Conservation (phyloP, 2,329 filamentous ascomycete genomes). For the Ilyonectria robusta region DNA sequence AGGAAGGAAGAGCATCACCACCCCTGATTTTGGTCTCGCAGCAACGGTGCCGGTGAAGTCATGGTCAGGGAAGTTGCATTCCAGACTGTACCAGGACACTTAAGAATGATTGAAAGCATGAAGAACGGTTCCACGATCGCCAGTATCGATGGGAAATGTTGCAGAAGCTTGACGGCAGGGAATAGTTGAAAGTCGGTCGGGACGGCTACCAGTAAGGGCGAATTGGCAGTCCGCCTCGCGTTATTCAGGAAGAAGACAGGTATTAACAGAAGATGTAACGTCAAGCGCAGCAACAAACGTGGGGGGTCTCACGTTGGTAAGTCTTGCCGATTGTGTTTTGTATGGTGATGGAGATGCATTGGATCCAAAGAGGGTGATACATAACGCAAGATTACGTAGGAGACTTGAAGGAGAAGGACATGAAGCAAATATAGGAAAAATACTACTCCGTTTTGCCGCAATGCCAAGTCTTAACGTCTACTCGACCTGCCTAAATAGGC, state of each 20-base stretch:
- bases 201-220: background rate
- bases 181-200: too few relatives aligned
- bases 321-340: background rate
- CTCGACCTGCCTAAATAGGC: slow-evolving; percentile 1
- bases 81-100: too few relatives aligned
- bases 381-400: background rate
- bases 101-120: too few relatives aligned
- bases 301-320: background rate
- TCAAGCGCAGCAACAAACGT: background rate
- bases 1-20: too few relatives aligned
- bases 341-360: background rate
- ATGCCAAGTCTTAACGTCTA: slow-evolving; percentile 2
- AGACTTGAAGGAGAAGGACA: background rate
- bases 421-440: background rate
- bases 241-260: background rate
- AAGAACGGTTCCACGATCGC: too few relatives aligned
- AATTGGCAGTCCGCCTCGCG: background rate
- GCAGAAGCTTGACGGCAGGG: too few relatives aligned
- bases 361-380: background rate
- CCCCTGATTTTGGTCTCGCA: too few relatives aligned
- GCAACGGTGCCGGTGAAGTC: too few relatives aligned
- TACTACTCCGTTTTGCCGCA: background rate
- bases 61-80: too few relatives aligned
- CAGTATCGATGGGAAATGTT: too few relatives aligned
- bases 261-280: background rate